Evolutionary conservation across 257 asterid genomes (phyloP), one percentile per base, ranked within the genome.

Genomic region (Cruciata laevipes): DNA sequence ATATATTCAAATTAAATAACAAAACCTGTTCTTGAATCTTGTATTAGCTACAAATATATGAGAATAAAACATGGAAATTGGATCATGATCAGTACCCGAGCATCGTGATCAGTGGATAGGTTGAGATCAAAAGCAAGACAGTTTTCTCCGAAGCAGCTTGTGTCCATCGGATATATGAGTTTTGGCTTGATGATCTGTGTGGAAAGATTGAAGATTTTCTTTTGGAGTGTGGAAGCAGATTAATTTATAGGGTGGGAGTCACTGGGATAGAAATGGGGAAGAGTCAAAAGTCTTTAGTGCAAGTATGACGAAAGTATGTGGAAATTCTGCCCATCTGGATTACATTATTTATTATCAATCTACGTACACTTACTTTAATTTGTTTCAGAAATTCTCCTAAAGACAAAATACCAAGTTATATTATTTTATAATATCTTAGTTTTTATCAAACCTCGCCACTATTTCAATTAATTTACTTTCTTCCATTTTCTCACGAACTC

Each of bases 111-210:
- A 37, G 9, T 47, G n/a, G 74, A 40, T 18, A 23, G 52, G 70
- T 79, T 79, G 63, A 79, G 84, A 76, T 79, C 84, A 65, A 79
- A 37, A 32, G 69, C 27, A 33, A 65, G 62, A 40, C 31, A 37
- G 6, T 65, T 73, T 33, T 73, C 72, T 17, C 35, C 69, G 21
- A 52, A 44, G 20, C 18, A 59, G 3, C 31, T 62, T 2, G 71
- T 56, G 25, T 68, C 68, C 72, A 75, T 75, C 24, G n/a, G n/a
- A n/a, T n/a, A n/a, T n/a, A n/a, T n/a, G n/a, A n/a, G n/a, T n/a
- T n/a, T n/a, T n/a, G n/a, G n/a, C n/a, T 27, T 47, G 27, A 25
- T 5, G 65, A 16, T 6, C 20, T 1, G 27, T 18, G 55, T 21
- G 8, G 23, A 31, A 53, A 6, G 60, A 53, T 52, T 62, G 7